Conservation (phyloP, 2,329 filamentous ascomycete species). For the Metarhizium guizhouense region DNA sequence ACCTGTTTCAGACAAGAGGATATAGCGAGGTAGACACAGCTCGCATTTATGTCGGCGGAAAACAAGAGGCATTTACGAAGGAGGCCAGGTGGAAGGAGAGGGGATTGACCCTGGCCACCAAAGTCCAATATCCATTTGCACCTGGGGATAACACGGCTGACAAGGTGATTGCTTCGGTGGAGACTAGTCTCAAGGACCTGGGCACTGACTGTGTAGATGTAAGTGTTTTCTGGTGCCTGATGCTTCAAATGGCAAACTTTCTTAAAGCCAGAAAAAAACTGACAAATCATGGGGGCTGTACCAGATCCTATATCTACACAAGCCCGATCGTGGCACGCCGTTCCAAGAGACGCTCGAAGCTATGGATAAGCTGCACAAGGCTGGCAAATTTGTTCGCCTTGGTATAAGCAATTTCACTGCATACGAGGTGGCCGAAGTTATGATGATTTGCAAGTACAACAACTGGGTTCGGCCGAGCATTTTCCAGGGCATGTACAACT, state of each 20-base stretch:
- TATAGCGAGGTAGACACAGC: constrained; percentile 85
- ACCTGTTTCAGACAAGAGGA: constrained; percentile 67
- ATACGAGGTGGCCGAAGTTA: constrained; percentile 81
- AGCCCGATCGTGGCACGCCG: constrained; percentile 51
- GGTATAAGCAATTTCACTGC: constrained; percentile 80
- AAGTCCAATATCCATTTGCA: constrained; percentile 53
- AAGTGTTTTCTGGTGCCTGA: constrained; percentile 15
- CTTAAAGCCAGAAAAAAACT: neutral
- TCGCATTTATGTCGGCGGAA: constrained; percentile 58
- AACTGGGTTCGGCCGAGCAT: constrained; percentile 76
- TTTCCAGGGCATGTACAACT: constrained; percentile 85
- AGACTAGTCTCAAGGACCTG: constrained; percentile 62
- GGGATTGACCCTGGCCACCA: constrained; percentile 70
- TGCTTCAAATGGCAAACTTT: neutral
- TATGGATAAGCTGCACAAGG: constrained; percentile 72
- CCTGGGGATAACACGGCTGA: constrained; percentile 34
- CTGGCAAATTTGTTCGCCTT: constrained; percentile 74
- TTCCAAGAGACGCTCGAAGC: constrained; percentile 75
- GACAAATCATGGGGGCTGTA: neutral
- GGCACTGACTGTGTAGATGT: constrained; percentile 65
- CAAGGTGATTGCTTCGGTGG: constrained; percentile 55
- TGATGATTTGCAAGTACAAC: constrained; percentile 68
- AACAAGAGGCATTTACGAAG: constrained; percentile 71
- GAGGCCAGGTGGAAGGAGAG: constrained; percentile 71
- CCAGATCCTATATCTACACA: constrained; percentile 29